Percentiles rank a stretch among this genome's conserved stretches.
phyloP scores from a whole-genome alignment of 2,329 filamentous ascomycete genomes.

The Alternaria ventricosa region DNA sequence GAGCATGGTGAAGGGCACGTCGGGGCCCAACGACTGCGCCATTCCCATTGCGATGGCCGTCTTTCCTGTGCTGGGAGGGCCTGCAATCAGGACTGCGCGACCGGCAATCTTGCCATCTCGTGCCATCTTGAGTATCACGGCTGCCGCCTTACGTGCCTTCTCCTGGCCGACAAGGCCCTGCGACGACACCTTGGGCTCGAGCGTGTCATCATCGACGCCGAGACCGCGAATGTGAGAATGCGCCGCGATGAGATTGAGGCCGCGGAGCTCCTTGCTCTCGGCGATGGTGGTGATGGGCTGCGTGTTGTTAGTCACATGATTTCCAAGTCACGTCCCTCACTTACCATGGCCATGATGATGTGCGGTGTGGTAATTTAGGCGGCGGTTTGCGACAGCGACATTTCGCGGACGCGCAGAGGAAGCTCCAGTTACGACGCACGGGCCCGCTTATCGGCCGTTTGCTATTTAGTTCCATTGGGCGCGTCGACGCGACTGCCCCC shows the following conservation, averaged over 20 bases:
- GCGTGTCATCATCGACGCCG: constrained; percentile 87
- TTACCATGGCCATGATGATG: constrained; percentile 43
- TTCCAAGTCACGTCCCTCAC: constrained; percentile 3
- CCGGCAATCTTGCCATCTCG: constrained; percentile 99
- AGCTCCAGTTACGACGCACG: constrained; percentile 17
- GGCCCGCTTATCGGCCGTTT: neutral
- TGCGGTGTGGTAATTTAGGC: constrained; percentile 5
- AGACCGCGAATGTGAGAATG: constrained; percentile 98
- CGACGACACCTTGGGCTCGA: constrained; percentile 83
- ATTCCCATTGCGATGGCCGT: constrained; percentile 99
- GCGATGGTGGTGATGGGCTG: constrained; percentile 78
- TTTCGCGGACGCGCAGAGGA: constrained; percentile 24
- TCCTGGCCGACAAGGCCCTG: constrained; percentile 96
- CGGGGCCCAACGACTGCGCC: constrained; percentile 91
- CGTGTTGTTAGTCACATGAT: constrained; percentile 18
- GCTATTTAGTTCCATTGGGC: neutral
- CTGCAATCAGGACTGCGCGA: constrained; percentile 90
- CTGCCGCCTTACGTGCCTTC: constrained; percentile 94
- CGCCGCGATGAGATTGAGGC: constrained; percentile 95
- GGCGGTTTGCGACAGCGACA: constrained; percentile 19
- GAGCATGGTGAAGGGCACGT: constrained; percentile 95
- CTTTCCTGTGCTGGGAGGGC: constrained; percentile 96
- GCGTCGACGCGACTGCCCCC: neutral
- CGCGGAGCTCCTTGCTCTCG: constrained; percentile 93
- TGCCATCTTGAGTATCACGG: constrained; percentile 97